phyloP scores from a whole-genome alignment of 1,284 basidiomycete species.

The Cryptococcus depauperatus region DNA sequence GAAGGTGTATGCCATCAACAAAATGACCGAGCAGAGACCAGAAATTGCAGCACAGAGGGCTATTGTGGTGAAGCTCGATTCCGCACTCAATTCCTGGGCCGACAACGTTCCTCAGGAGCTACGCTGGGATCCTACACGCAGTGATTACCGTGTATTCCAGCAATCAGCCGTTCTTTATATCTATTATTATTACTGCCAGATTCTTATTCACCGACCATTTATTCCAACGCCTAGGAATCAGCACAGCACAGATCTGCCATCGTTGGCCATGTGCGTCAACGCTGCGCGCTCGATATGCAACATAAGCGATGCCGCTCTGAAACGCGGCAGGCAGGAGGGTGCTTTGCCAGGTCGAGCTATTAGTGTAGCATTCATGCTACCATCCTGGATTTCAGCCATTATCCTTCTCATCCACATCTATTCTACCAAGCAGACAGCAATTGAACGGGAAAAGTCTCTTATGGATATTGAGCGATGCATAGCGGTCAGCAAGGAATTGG shows the following conservation, averaged over 20 bases:
- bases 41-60: slow-evolving; percentile 59
- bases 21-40: slow-evolving; percentile 50
- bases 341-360: slow-evolving; percentile 46
- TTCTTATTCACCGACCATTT: slow-evolving; percentile 72
- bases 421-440: slow-evolving; percentile 56
- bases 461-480: slow-evolving; percentile 64
- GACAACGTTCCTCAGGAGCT: slow-evolving; percentile 60
- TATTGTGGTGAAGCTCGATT: slow-evolving; percentile 62
- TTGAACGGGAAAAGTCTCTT: slow-evolving; percentile 57
- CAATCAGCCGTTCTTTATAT: slow-evolving; percentile 63
- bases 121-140: slow-evolving; percentile 65
- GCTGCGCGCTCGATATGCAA: slow-evolving; percentile 71
- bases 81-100: slow-evolving; percentile 64
- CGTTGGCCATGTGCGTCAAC: slow-evolving; percentile 73
- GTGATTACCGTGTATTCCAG: slow-evolving; percentile 56
- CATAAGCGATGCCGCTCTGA: slow-evolving; percentile 52
- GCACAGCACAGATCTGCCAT: slow-evolving; percentile 49
- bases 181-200: slow-evolving; percentile 58
- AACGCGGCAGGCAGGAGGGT: slow-evolving; percentile 28
- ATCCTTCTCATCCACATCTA: slow-evolving; percentile 66
- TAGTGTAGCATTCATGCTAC: slow-evolving; percentile 29
- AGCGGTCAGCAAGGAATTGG: slow-evolving; percentile 52
- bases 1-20: slow-evolving; percentile 66
- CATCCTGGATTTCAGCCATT: slow-evolving; percentile 58
- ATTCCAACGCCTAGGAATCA: slow-evolving; percentile 52